Percentiles rank a stretch among this genome's conserved stretches.
Evolutionary conservation across 2,329 filamentous ascomycete genomes (phyloP).

Genomic region (Fusarium verrucosum): DNA sequence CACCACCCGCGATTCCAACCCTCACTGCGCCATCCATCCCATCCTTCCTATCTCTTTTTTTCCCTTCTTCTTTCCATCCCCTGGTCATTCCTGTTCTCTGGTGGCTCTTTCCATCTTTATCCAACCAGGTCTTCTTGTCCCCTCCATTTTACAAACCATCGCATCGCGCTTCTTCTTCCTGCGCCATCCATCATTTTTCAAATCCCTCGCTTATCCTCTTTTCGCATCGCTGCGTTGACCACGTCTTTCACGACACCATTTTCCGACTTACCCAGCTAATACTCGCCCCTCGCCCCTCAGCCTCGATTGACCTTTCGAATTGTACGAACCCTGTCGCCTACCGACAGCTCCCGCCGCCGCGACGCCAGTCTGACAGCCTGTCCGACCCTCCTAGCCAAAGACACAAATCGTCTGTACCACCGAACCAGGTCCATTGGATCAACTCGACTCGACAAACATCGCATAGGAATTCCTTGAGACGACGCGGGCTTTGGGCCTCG

Average conservation of each 20-base stretch:
- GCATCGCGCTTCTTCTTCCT: conserved; percentile 30
- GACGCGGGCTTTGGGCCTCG: neutral
- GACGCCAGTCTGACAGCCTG: conserved; percentile 31
- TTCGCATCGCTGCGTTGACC: conserved; percentile 12
- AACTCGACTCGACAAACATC: conserved; percentile 17
- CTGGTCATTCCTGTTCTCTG: conserved; percentile 36
- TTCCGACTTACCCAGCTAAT: conserved; percentile 23
- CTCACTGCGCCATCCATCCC: conserved; percentile 25
- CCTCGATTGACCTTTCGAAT: conserved; percentile 34
- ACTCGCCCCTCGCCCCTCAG: conserved; percentile 25
- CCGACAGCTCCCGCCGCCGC: conserved; percentile 31
- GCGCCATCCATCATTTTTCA: conserved; percentile 32
- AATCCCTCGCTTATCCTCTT: conserved; percentile 20
- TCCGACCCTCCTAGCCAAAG: conserved; percentile 35
- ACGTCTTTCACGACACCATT: conserved; percentile 17
- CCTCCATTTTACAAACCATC: conserved; percentile 28
- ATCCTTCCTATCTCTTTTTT: conserved; percentile 30
- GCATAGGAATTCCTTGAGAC: conserved; percentile 9
- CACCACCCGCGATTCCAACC: conserved; percentile 25
- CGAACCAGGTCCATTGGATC: conserved; percentile 21
- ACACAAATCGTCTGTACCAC: conserved; percentile 26
- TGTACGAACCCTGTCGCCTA: conserved; percentile 32
- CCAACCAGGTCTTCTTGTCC: conserved; percentile 34
- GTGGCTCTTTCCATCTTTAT: conserved; percentile 29
- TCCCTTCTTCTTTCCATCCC: conserved; percentile 30